These are phyloP conservation scores for Chenopodium quinoa DNA, from an alignment of 148 eudicot species.

Conservation along the genomic window DNA sequence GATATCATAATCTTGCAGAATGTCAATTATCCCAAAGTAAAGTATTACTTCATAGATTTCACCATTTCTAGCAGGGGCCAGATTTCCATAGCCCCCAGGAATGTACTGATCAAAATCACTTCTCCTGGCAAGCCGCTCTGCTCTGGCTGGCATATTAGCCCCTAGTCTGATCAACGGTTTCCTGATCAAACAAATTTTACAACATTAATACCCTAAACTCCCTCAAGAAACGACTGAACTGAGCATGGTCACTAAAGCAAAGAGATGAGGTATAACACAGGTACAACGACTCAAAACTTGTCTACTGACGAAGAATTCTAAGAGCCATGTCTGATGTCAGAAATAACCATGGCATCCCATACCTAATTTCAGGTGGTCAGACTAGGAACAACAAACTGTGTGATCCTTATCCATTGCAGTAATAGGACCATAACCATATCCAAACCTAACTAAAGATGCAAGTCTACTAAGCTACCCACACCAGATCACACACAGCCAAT, in stretches of 20 bases:
- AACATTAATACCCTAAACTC: not conserved
- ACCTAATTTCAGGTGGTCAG: constrained; percentile 17
- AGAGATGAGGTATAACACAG: not conserved
- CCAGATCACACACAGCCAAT: constrained; percentile 18
- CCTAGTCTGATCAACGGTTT: constrained; percentile 82
- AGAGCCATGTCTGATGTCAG: not conserved
- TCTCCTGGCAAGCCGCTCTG: constrained; percentile 61
- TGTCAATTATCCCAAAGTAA: constrained; percentile 89
- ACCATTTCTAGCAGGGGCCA: constrained; percentile 48
- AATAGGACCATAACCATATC: constrained; percentile 18
- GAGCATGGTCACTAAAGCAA: not conserved
- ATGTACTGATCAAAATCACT: constrained; percentile 76
- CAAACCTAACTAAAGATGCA: not conserved
- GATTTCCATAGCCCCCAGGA: constrained; percentile 48
- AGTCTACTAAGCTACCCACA: not conserved
- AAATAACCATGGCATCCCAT: constrained; percentile 19
- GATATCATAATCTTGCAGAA: constrained; percentile 86
- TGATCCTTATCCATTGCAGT: constrained; percentile 22
- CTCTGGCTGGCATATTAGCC: constrained; percentile 93
- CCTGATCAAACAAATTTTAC: constrained; percentile 34
- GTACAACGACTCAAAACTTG: not conserved
- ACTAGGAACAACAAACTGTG: constrained; percentile 10
- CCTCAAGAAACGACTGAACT: not conserved
- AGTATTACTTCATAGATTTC: constrained; percentile 71
- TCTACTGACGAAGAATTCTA: not conserved